Conservation (phyloP, 129 eudicot species). For the Arctium minus region DNA sequence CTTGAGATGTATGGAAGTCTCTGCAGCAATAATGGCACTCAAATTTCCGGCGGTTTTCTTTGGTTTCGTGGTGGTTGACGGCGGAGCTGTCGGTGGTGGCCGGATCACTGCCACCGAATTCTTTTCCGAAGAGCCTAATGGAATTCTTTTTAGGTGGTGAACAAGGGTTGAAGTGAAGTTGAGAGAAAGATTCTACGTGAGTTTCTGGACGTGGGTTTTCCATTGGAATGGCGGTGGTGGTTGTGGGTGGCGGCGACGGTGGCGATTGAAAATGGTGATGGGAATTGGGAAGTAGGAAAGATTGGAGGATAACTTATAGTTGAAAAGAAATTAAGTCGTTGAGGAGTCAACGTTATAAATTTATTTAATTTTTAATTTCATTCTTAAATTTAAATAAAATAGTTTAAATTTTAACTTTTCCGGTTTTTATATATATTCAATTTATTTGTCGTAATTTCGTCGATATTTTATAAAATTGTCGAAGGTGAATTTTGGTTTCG, state of each 20-base stretch:
- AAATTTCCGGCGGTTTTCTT: conserved; percentile 36
- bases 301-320: neutral
- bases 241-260: neutral
- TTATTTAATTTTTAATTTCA: no score
- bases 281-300: neutral
- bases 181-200: conserved; percentile 63
- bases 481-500: no score
- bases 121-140: conserved; percentile 90
- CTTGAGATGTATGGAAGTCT: conserved; percentile 89
- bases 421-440: no score
- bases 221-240: conserved; percentile 22
- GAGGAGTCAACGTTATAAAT: neutral
- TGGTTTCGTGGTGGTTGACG: neutral
- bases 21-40: conserved; percentile 80
- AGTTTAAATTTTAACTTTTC: no score
- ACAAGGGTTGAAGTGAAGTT: conserved; percentile 63
- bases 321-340: neutral
- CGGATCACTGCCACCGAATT: conserved; percentile 34
- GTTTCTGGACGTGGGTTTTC: conserved; percentile 44
- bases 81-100: neutral
- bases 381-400: no score
- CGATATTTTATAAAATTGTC: no score
- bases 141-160: conserved; percentile 36
- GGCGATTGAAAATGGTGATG: neutral
- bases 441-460: neutral